Evolutionary conservation across 371 early-diverging fungal species (phyloP), one percentile per base, ranked within the genome.

Genomic region (Zopfochytrium polystomum): DNA sequence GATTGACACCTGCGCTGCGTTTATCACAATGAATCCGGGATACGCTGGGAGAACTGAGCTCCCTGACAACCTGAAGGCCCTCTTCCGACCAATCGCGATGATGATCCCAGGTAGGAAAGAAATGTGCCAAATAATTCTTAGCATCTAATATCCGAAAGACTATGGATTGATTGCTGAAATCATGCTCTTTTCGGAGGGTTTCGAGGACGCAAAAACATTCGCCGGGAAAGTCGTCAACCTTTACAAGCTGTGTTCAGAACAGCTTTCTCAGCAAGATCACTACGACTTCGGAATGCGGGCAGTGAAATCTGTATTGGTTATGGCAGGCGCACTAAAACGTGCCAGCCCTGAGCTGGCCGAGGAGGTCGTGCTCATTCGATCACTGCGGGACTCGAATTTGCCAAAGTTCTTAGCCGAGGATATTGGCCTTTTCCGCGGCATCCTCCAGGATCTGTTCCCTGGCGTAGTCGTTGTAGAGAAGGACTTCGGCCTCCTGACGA

Each of bases 1-100:
- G 31, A 76, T 78, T 29, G 74, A 74, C 29, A 76, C 78, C 6
- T 76, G 76, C 45, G 68, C 69, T 27, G 74, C 77, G 6, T 82
- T 79, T 57, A 75, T 83, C 38, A 83, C 81, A 29, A 77, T 82
- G 78, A 82, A 80, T 62, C 72, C 79, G 25, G 81, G 81, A 23
- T 82, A 80, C 59, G 75, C 76, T 23, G 83, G 81, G 3, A 53
- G 83, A 48, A 75, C 74, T 4, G 74, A 77, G 54, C 59, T 83
- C 9, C 83, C 83, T 5, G 80, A 75, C 52, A 78, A 76, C 45
- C 59, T 83, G 38, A 79, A 74, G 56, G 75, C 73, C 15, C 53
- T 81, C 15, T 80, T 80, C 63, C 54, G 79, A 50, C 77, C 79
- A 6, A 77, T 78, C 33, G 68, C 79, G 18, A 78, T 78, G 77